Conservation (phyloP, 129 eudicot species). For the Arctium minus region DNA sequence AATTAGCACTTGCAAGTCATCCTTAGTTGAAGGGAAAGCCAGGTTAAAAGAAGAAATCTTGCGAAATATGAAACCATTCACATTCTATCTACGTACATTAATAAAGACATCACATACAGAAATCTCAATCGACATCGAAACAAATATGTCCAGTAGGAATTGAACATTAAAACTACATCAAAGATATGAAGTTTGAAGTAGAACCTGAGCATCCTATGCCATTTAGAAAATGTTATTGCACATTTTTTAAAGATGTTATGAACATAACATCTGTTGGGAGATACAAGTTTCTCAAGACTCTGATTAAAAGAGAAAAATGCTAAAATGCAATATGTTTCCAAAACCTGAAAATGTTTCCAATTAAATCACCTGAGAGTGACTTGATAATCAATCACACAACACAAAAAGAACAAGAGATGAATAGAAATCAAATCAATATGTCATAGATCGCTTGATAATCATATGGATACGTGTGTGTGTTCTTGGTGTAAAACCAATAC, state of each 20-base stretch:
- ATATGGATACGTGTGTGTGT: too few relatives aligned
- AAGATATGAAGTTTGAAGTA: constrained; percentile 9
- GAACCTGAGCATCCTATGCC: background rate
- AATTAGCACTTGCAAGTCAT: background rate
- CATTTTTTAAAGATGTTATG: background rate
- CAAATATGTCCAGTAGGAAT: constrained; percentile 24
- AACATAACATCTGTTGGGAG: constrained; percentile 14
- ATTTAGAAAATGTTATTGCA: constrained; percentile 24
- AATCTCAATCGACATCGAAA: constrained; percentile 9
- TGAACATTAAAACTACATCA: constrained; percentile 6
- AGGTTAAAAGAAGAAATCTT: background rate
- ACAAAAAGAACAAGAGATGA: too few relatives aligned
- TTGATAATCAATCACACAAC: too few relatives aligned
- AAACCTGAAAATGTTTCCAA: constrained; percentile 5
- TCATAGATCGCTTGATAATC: too few relatives aligned
- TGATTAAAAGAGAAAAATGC: background rate
- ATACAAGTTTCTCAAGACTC: constrained; percentile 2
- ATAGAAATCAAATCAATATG: too few relatives aligned
- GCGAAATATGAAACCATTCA: background rate
- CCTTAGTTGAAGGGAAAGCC: background rate
- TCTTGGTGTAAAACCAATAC: too few relatives aligned
- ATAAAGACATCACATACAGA: constrained; percentile 20
- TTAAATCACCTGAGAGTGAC: constrained; percentile 18
- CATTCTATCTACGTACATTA: constrained; percentile 2
- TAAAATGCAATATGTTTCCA: constrained; percentile 16